phyloP scores from a whole-genome alignment of 176 grass and related monocot genomes.

The Aegilops speltoides region DNA sequence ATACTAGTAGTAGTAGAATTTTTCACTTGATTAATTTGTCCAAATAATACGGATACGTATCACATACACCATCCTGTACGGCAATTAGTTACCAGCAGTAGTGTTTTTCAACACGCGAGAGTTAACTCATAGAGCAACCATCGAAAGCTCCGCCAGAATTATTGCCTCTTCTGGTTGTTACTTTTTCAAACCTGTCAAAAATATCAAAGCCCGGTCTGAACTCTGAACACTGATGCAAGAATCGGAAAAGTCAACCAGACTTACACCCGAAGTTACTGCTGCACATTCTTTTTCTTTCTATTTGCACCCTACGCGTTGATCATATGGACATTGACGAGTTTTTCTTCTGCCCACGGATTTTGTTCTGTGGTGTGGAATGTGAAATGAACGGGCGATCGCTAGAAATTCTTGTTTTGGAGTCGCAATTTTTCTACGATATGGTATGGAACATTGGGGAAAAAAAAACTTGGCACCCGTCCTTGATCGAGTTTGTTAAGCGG shows the following conservation, averaged over 20 bases:
- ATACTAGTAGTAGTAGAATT: too few species aligned
- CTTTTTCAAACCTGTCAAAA: slow-evolving; percentile 19
- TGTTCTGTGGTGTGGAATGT: background rate
- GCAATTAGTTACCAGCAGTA: background rate
- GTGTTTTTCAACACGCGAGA: background rate
- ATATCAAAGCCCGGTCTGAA: background rate
- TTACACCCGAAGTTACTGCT: slow-evolving; percentile 7
- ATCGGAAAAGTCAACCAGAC: slow-evolving; percentile 10
- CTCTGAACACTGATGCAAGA: background rate
- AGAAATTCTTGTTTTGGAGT: background rate
- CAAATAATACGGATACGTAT: background rate
- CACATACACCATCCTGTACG: background rate
- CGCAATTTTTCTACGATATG: background rate
- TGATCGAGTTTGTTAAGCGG: too few species aligned
- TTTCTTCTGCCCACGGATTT: background rate
- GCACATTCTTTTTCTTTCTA: background rate
- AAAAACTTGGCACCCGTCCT: too few species aligned
- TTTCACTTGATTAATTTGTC: background rate
- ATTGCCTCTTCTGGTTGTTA: background rate
- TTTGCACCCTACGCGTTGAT: background rate
- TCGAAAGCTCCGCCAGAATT: background rate
- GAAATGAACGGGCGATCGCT: background rate
- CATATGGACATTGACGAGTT: too few species aligned
- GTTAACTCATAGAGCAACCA: background rate
- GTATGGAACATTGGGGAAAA: too few species aligned